These are phyloP conservation scores for Candida morakotiae DNA, from an alignment of 805 yeast species.

Conservation along the genomic window DNA sequence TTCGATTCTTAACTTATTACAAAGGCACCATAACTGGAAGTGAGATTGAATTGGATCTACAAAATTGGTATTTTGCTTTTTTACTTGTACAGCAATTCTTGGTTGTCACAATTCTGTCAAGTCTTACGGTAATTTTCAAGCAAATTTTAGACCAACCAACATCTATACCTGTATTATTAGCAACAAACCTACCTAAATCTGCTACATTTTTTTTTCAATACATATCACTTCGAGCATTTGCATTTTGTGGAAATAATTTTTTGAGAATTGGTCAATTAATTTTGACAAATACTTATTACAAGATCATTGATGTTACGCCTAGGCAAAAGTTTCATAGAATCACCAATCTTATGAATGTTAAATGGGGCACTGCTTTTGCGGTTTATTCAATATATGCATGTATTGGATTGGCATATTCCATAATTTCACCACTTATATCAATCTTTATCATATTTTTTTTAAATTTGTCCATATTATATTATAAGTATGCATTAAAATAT, in stretches of 20 bases:
- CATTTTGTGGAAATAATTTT: conserved; percentile 70
- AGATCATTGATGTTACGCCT: conserved; percentile 53
- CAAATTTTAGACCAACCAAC: conserved; percentile 66
- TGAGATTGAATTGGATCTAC: conserved; percentile 65
- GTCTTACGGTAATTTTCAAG: conserved; percentile 60
- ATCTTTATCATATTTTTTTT: conserved; percentile 58
- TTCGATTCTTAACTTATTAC: conserved; percentile 48
- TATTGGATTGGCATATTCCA: conserved; percentile 73
- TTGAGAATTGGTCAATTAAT: conserved; percentile 55
- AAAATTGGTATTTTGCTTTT: conserved; percentile 73
- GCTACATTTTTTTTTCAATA: conserved; percentile 83
- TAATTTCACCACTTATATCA: conserved; percentile 75
- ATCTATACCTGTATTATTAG: conserved; percentile 66
- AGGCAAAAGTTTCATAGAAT: conserved; percentile 48
- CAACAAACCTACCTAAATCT: conserved; percentile 78
- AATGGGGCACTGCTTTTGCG: conserved; percentile 81
- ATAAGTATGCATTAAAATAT: conserved; percentile 63
- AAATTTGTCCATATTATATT: conserved; percentile 52
- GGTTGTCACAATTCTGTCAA: conserved; percentile 81
- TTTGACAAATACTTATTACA: conserved; percentile 29
- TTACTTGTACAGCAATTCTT: conserved; percentile 78
- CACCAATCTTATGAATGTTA: conserved; percentile 41
- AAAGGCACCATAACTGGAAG: conserved; percentile 62
- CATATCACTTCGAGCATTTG: conserved; percentile 67
- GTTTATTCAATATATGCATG: conserved; percentile 72